Percentiles rank a stretch among this genome's conserved stretches.
Conservation (phyloP, 441 rosid genomes). For the Cnidoscolus chayamansa region DNA sequence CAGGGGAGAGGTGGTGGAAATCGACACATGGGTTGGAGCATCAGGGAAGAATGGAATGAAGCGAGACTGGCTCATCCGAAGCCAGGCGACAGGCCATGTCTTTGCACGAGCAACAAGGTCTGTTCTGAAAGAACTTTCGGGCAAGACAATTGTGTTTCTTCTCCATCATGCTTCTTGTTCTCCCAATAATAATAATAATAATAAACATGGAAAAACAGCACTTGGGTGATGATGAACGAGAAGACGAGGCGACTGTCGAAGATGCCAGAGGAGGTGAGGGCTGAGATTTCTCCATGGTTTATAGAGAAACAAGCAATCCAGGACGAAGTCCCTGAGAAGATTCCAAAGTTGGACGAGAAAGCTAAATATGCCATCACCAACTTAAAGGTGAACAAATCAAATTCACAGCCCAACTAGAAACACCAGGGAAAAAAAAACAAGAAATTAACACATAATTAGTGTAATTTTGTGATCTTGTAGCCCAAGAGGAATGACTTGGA, state of each 20-base stretch:
- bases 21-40: conserved; percentile 78
- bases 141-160: too few relatives aligned
- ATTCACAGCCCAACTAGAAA: not conserved
- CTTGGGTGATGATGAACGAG: conserved; percentile 80
- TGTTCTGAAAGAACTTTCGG: not conserved
- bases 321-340: conserved; percentile 52
- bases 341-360: conserved; percentile 46
- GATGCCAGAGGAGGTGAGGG: conserved; percentile 69
- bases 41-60: conserved; percentile 76
- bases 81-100: conserved; percentile 62
- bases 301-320: conserved; percentile 56
- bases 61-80: conserved; percentile 61
- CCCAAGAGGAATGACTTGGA: conserved; percentile 62
- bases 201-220: conserved; percentile 33
- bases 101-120: conserved; percentile 67
- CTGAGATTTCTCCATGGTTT: conserved; percentile 68
- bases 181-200: too few relatives aligned
- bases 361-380: conserved; percentile 50
- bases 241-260: conserved; percentile 65
- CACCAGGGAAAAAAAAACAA: not conserved
- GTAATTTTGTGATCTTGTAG: conserved; percentile 28
- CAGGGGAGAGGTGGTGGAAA: conserved; percentile 72
- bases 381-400: conserved; percentile 41
- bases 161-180: too few relatives aligned
- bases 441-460: not conserved